Evolutionary conservation across 345 rosid species (phyloP).

Genomic region (Physaria fendleri): DNA sequence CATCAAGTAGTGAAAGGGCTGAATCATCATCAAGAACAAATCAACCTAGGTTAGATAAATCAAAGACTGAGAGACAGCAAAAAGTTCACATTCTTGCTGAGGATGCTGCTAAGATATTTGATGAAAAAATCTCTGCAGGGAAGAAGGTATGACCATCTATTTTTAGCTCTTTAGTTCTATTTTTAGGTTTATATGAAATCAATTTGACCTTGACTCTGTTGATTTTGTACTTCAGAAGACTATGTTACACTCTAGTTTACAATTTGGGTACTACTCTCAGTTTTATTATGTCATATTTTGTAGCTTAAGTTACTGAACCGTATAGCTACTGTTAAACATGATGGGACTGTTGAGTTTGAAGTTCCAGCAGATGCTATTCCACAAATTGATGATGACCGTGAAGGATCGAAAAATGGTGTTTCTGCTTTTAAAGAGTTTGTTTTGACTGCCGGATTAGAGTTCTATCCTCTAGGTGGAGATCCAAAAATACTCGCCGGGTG

Average conservation of each 20-base stretch:
- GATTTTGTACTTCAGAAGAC: not conserved
- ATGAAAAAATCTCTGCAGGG: constrained; percentile 60
- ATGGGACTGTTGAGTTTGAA: constrained; percentile 93
- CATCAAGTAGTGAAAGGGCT: constrained; percentile 29
- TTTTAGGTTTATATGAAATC: constrained; percentile 5
- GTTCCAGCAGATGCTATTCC: constrained; percentile 76
- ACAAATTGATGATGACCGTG: constrained; percentile 33
- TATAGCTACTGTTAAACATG: constrained; percentile 89
- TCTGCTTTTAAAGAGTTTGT: constrained; percentile 85
- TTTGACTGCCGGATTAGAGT: constrained; percentile 95
- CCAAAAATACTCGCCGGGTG: constrained; percentile 96
- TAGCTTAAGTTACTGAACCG: constrained; percentile 80
- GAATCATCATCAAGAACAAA: constrained; percentile 36
- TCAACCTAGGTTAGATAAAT: constrained; percentile 52
- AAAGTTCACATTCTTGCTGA: constrained; percentile 52
- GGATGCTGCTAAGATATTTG: constrained; percentile 79
- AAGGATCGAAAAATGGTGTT: constrained; percentile 32
- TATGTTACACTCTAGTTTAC: not conserved
- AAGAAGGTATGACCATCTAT: constrained; percentile 52
- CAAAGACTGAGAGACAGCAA: constrained; percentile 63
- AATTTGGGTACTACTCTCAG: not conserved
- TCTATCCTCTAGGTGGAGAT: constrained; percentile 93
- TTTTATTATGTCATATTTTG: constrained; percentile 26
- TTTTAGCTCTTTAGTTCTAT: constrained; percentile 10
- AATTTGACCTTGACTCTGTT: not conserved